Evolutionary conservation across 1,284 basidiomycete genomes (phyloP).

Genomic region (Ceratobasidium sp.): DNA sequence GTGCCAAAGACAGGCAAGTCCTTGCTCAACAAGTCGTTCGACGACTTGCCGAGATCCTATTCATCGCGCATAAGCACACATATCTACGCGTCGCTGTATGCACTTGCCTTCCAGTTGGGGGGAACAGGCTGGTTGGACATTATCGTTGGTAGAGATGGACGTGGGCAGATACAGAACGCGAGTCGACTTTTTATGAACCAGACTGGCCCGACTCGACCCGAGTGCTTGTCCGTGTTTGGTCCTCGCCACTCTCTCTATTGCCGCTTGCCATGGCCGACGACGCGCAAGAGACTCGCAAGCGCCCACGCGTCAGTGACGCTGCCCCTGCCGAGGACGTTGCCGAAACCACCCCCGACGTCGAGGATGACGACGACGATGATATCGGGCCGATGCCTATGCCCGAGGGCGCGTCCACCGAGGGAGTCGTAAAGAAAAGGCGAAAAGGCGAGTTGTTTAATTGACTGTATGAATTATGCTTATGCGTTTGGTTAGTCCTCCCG

Average conservation of each 20-base stretch:
- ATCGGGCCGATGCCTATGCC: constrained; percentile 51
- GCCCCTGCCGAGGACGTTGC: constrained; percentile 2
- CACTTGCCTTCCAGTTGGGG: constrained; percentile 85
- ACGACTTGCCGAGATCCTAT: constrained; percentile 95
- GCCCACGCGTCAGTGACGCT: constrained; percentile 4
- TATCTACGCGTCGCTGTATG: constrained; percentile 26
- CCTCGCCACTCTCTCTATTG: constrained; percentile 9
- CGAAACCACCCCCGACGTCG: constrained; percentile 8
- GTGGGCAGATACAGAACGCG: not conserved
- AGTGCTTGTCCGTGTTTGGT: constrained; percentile 13
- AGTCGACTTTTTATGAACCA: constrained; percentile 8
- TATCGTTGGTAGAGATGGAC: constrained; percentile 21
- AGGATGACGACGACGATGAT: constrained; percentile 49
- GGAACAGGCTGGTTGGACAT: constrained; percentile 91
- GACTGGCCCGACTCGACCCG: constrained; percentile 23
- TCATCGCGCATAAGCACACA: not conserved
- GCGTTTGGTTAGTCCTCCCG: constrained; percentile 59
- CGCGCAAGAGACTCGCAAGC: constrained; percentile 38
- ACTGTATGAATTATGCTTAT: not conserved
- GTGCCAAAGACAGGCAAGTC: constrained; percentile 88
- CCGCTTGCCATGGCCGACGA: constrained; percentile 31
- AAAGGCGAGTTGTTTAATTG: constrained; percentile 46
- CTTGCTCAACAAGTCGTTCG: constrained; percentile 90
- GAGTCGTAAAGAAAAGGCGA: constrained; percentile 47
- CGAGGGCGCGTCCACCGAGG: constrained; percentile 42